Evolutionary conservation across 2,329 filamentous ascomycete species (phyloP).

Genomic region (Penicillium italicum): DNA sequence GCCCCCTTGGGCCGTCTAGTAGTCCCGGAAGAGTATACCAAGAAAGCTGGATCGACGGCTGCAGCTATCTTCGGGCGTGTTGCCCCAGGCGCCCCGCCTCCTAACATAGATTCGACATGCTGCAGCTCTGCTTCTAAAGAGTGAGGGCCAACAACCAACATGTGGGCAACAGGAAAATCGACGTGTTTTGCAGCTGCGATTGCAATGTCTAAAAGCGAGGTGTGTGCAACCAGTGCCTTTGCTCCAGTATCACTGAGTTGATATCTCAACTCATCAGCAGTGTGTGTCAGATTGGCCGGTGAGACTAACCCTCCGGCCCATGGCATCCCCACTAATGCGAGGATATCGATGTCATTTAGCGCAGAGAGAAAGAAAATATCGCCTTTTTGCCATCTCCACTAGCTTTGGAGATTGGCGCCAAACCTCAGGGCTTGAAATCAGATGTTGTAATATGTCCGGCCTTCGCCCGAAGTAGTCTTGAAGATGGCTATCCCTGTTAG

Average conservation of each 20-base stretch:
- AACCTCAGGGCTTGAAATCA: constrained; percentile 6
- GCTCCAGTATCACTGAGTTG: constrained; percentile 13
- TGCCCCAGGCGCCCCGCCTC: background rate
- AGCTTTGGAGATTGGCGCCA: constrained; percentile 6
- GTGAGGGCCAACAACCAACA: constrained; percentile 7
- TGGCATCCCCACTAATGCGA: constrained; percentile 15
- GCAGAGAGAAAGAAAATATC: constrained; percentile 17
- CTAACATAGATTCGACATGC: background rate
- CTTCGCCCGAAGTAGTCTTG: background rate
- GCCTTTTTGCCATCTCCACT: constrained; percentile 17
- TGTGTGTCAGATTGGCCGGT: constrained; percentile 16
- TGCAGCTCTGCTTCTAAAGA: background rate
- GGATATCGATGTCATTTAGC: constrained; percentile 16
- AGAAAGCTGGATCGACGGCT: constrained; percentile 16
- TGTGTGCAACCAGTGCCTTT: constrained; percentile 12
- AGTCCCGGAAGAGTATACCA: constrained; percentile 34
- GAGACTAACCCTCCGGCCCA: constrained; percentile 14
- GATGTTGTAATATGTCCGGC: background rate
- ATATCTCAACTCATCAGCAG: constrained; percentile 11
- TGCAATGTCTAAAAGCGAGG: constrained; percentile 2
- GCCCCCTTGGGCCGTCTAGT: constrained; percentile 30
- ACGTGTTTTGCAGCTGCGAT: constrained; percentile 5
- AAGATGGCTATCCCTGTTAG: background rate
- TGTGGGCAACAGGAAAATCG: constrained; percentile 1
- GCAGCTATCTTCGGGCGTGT: constrained; percentile 3